Conservation (phyloP, 225 moss, liverwort and hornwort genomes). For the Marchantia paleacea region DNA sequence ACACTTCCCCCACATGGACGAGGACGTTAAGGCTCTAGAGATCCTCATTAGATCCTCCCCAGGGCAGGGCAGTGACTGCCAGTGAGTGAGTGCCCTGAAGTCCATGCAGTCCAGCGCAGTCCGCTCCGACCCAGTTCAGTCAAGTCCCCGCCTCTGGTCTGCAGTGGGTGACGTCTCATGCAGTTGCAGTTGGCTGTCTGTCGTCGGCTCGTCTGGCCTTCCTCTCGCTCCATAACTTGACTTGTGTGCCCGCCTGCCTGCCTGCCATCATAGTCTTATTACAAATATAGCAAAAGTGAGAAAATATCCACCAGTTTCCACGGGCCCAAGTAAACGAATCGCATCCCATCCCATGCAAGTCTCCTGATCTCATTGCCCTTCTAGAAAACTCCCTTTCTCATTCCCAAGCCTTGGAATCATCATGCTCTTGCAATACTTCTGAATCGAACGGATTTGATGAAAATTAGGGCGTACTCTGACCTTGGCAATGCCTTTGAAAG, state of each 20-base stretch:
- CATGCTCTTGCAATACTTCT: no score
- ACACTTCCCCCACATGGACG: slow-evolving; percentile 12
- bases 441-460: no score
- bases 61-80: background rate
- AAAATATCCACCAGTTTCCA: background rate
- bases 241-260: no score
- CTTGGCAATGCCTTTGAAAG: no score
- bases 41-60: slow-evolving; percentile 21
- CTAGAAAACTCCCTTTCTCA: no score
- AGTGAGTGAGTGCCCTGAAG: no score
- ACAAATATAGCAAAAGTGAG: background rate
- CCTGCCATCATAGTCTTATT: background rate
- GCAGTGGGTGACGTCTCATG: no score
- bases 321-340: background rate
- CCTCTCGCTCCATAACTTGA: background rate
- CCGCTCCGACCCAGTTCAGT: no score
- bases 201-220: background rate
- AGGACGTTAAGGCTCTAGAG: background rate
- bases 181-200: background rate
- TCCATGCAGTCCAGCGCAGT: no score
- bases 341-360: background rate
- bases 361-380: background rate
- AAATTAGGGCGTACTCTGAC: no score
- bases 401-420: no score
- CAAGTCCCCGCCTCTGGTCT: no score